Evolutionary conservation across 1,284 basidiomycete species (phyloP).

Genomic region (Moesziomyces sp.): DNA sequence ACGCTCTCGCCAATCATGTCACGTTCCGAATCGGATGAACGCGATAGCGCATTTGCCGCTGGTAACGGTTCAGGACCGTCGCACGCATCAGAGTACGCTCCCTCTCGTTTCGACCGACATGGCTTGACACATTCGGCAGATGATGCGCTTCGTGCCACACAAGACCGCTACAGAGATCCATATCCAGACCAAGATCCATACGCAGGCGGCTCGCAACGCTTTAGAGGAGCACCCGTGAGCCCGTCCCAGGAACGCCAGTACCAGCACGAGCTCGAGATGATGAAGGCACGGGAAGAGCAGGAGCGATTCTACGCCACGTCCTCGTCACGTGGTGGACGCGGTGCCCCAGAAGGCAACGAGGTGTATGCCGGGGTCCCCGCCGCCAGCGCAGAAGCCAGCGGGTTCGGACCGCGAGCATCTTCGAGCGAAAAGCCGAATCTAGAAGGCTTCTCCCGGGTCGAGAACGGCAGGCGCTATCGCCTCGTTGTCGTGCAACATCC

Average conservation of each 20-base stretch:
- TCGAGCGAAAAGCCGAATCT: slow-evolving; percentile 21
- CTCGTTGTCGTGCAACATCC: slow-evolving; percentile 60
- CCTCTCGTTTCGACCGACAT: slow-evolving; percentile 20
- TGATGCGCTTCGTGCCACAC: slow-evolving; percentile 11
- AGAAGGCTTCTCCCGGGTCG: slow-evolving; percentile 40
- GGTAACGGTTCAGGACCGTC: slow-evolving; percentile 18
- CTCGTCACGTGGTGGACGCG: slow-evolving; percentile 6
- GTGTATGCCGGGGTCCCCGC: slow-evolving; percentile 14
- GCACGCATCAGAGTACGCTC: slow-evolving; percentile 12
- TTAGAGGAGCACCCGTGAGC: slow-evolving; percentile 3
- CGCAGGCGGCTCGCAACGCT: slow-evolving; percentile 11
- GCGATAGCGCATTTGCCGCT: slow-evolving; percentile 13
- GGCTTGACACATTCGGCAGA: slow-evolving; percentile 12
- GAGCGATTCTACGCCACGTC: slow-evolving; percentile 18
- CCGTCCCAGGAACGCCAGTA: slow-evolving; percentile 25
- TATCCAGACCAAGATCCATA: slow-evolving; percentile 20
- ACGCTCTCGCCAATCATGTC: slow-evolving; percentile 17
- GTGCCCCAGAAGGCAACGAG: slow-evolving; percentile 10
- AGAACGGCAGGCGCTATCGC: slow-evolving; percentile 45
- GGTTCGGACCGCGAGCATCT: slow-evolving; percentile 24
- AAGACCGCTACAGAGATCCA: slow-evolving; percentile 9
- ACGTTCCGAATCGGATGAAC: slow-evolving; percentile 30
- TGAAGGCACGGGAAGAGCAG: slow-evolving; percentile 42
- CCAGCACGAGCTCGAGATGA: slow-evolving; percentile 43
- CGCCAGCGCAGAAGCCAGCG: slow-evolving; percentile 10